Evolutionary conservation across 2,329 filamentous ascomycete genomes (phyloP), one percentile per base, ranked within the genome.

Genomic region (Aspergillus caelatus): DNA sequence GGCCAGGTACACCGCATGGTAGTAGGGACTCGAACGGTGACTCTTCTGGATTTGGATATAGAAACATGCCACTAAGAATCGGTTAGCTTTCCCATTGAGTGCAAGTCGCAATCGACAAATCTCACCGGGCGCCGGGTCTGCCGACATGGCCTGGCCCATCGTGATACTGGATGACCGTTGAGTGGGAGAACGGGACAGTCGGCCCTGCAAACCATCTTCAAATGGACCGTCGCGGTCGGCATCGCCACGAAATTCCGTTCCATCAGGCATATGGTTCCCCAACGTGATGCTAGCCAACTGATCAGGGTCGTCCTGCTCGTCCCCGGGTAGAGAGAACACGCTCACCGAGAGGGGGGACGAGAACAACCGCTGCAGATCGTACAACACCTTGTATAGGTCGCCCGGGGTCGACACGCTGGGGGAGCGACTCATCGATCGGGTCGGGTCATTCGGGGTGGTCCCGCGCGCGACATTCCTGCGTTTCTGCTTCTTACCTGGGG

Each of bases 1-100:
- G 75, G 85, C 86, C 7, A 97, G 82, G 76, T 97, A 97, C 12
- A 97, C 83, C 14, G 94, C 94, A 64, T 90, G 88, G 79, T 96
- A 88, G 68, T 90, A 89, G 65, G 87, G 86, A 30, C 86, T 77
- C 4, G 78, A 73, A 61, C 79, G 78, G 43, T 81, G 83, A 30
- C 82, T 39, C 23, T 26, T 16, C 21, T 26, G 21, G 12, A 48
- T 26, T 26, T 48, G 12, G 26, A 48, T 16, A 9, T 48, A 48
- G 14, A 48, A 48, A 23, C 45, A 48, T 1, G 45, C 45, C 11
- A 48, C 45, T 48, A 16, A 12, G 12, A 14, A 28, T 26, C 7
- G 5, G 12, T 48, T 16, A 48, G 45, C 23, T 16, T 12, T 5
- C 12, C 12, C 11, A 9, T 16, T 14, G 11, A 26, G 5, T 28